Conservation (phyloP, 2,329 filamentous ascomycete species). For the Aspergillus sp. region DNA sequence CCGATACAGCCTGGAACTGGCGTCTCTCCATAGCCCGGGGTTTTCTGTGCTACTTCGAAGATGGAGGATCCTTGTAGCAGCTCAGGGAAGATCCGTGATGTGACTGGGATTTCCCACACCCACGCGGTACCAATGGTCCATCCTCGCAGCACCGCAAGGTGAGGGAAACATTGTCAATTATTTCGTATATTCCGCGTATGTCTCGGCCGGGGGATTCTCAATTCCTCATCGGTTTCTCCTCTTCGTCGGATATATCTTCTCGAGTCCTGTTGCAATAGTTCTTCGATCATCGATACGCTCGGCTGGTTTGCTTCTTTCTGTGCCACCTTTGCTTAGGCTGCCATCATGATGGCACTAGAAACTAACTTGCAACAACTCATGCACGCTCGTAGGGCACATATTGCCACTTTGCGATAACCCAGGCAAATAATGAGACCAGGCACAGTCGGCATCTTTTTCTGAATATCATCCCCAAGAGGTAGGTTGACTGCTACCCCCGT, state of each 20-base stretch:
- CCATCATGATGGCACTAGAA: background rate
- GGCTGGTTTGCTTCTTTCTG: constrained; percentile 7
- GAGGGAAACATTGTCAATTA: background rate
- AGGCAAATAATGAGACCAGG: background rate
- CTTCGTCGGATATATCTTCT: background rate
- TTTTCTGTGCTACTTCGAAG: background rate
- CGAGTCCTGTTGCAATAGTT: background rate
- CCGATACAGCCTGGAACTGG: background rate
- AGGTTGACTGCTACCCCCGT: no score
- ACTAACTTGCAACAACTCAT: background rate
- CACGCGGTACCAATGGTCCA: background rate
- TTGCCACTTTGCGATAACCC: background rate
- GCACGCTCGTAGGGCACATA: background rate
- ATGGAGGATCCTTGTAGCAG: background rate
- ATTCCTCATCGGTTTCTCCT: background rate
- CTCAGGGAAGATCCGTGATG: background rate
- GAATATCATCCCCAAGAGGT: no score
- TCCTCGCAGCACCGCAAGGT: background rate
- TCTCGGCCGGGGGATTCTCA: background rate
- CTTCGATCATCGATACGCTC: background rate
- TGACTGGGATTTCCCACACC: background rate
- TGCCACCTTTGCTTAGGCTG: background rate
- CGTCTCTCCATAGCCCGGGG: background rate
- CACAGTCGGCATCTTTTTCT: background rate
- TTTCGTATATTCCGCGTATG: background rate